phyloP scores from a whole-genome alignment of 257 asterid genomes.

The Fraxinus americana region DNA sequence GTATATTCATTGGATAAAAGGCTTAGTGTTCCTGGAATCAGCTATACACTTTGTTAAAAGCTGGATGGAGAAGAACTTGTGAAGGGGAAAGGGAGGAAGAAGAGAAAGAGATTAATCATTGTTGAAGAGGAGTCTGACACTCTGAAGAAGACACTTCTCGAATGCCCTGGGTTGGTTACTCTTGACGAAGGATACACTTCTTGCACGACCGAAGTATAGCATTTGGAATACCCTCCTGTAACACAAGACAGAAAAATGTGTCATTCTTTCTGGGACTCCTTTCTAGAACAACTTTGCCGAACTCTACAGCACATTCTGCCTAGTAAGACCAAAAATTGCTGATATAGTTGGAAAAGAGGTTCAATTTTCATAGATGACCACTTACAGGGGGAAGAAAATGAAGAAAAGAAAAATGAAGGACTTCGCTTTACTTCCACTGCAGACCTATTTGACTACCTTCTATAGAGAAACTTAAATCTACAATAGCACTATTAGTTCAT shows the following conservation, averaged over 20 bases:
- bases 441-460: not conserved
- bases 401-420: not conserved
- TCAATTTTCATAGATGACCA: constrained; percentile 30
- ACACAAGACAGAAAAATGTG: constrained; percentile 32
- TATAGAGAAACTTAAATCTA: constrained; percentile 20
- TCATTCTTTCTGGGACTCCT: constrained; percentile 67
- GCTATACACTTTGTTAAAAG: constrained; percentile 52
- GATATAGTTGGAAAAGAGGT: constrained; percentile 35
- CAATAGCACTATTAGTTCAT: constrained; percentile 59
- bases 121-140: constrained; percentile 9
- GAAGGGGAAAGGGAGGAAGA: constrained; percentile 14
- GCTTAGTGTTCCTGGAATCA: constrained; percentile 46
- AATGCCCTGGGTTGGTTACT: constrained; percentile 52
- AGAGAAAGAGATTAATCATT: not conserved
- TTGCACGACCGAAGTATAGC: constrained; percentile 39
- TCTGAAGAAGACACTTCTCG: constrained; percentile 40
- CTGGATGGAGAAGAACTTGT: constrained; percentile 32
- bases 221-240: constrained; percentile 52
- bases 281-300: constrained; percentile 56
- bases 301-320: not conserved
- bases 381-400: constrained; percentile 6
- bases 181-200: constrained; percentile 74
- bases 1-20: constrained; percentile 39
- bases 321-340: constrained; percentile 29
- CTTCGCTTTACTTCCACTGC: not conserved